Conservation (phyloP, 2,329 filamentous ascomycete genomes). For the Penicillium sp. region DNA sequence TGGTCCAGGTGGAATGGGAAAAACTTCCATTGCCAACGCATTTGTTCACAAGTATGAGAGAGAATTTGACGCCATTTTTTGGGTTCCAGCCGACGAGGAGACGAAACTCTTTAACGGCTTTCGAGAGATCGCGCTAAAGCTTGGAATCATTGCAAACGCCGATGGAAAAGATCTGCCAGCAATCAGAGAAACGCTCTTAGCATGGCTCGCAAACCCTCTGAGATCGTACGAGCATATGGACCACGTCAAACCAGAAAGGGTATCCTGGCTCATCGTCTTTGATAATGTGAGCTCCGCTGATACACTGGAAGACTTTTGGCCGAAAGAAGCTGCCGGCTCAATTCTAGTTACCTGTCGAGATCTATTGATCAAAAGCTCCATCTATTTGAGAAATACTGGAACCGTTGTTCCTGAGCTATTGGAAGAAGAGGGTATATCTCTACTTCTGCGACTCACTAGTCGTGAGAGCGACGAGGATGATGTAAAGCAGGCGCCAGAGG, state of each 20-base stretch:
- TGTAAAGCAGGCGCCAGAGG: neutral
- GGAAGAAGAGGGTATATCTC: neutral
- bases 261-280: neutral
- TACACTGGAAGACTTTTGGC: neutral
- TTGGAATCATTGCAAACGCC: neutral
- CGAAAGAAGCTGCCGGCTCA: neutral
- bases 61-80: neutral
- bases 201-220: neutral
- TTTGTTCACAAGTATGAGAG: neutral
- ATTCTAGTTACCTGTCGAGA: neutral
- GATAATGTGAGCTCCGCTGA: neutral
- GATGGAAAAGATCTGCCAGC: neutral
- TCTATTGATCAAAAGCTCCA: neutral
- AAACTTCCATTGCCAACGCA: neutral
- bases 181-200: neutral
- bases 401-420: neutral
- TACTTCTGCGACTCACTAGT: neutral
- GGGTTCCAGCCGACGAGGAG: neutral
- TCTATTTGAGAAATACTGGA: neutral
- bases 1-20: neutral
- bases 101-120: neutral
- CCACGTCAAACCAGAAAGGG: neutral
- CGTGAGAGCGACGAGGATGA: neutral
- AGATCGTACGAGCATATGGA: conserved; percentile 1
- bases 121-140: neutral